phyloP scores from a whole-genome alignment of 768 basidiomycete species.

The Brasilioporus rufonigricans region DNA sequence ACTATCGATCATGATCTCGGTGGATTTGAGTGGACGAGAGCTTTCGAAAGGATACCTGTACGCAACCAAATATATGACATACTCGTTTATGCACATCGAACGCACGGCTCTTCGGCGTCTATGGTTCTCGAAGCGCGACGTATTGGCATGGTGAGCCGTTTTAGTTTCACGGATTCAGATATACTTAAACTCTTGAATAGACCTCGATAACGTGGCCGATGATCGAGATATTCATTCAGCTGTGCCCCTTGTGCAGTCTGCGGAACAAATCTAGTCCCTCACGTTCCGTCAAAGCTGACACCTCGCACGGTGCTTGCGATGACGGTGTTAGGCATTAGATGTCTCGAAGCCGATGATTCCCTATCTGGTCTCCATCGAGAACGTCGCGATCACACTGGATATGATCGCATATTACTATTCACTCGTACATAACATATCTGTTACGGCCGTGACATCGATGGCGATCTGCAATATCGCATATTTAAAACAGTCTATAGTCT shows the following conservation, averaged over 20 bases:
- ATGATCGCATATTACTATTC: slow-evolving; percentile 12
- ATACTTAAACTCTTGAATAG: slow-evolving; percentile 33
- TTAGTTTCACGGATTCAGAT: not conserved
- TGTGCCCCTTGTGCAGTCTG: slow-evolving; percentile 55
- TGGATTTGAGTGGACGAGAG: slow-evolving; percentile 34
- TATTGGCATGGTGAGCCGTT: slow-evolving; percentile 55
- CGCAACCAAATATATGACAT: slow-evolving; percentile 68
- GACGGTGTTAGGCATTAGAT: slow-evolving; percentile 23
- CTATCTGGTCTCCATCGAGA: not conserved
- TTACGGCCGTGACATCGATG: slow-evolving; percentile 2
- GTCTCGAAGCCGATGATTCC: not conserved
- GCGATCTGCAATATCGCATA: slow-evolving; percentile 10
- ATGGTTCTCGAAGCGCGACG: slow-evolving; percentile 57
- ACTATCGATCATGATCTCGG: slow-evolving; percentile 18
- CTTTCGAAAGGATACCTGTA: slow-evolving; percentile 64
- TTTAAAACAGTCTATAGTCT: slow-evolving; percentile 1
- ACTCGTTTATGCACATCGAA: slow-evolving; percentile 62
- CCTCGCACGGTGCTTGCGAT: slow-evolving; percentile 12
- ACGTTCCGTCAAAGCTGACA: slow-evolving; percentile 21
- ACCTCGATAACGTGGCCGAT: slow-evolving; percentile 71
- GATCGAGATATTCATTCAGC: slow-evolving; percentile 61
- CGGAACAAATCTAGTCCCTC: slow-evolving; percentile 35
- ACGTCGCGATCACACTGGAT: not conserved
- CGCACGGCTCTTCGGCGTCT: slow-evolving; percentile 49
- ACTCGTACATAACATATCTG: slow-evolving; percentile 12